Evolutionary conservation across 192 early-diverging fungal species (phyloP).

Genomic region (Phycomyces blakesleeanus): DNA sequence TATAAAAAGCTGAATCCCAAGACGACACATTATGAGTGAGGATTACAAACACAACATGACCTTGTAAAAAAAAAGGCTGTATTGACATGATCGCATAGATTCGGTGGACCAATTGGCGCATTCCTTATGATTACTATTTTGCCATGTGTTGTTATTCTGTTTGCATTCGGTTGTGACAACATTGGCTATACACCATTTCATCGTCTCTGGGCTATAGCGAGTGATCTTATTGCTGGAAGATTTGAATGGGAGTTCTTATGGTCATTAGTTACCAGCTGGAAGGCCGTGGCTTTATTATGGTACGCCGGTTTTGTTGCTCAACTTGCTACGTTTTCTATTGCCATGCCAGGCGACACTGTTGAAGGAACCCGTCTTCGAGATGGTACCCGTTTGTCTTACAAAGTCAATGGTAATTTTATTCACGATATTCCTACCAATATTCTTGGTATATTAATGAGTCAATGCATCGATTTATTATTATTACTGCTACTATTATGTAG

Average conservation of each 20-base stretch:
- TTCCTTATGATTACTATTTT: conserved; percentile 48
- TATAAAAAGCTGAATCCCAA: conserved; percentile 47
- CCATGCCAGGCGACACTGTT: conserved; percentile 62
- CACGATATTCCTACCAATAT: neutral
- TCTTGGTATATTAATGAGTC: neutral
- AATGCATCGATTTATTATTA: neutral
- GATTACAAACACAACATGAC: neutral
- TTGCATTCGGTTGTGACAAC: conserved; percentile 43
- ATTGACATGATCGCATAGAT: conserved; percentile 26
- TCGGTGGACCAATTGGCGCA: conserved; percentile 66
- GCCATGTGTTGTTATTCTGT: conserved; percentile 42
- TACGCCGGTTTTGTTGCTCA: conserved; percentile 42
- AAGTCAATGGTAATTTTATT: conserved; percentile 63
- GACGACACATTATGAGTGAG: conserved; percentile 68
- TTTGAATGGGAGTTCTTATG: neutral
- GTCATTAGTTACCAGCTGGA: conserved; percentile 24
- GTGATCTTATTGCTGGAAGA: neutral
- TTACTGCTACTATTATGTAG: conserved; percentile 3
- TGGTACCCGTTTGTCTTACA: conserved; percentile 74
- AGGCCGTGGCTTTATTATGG: conserved; percentile 48
- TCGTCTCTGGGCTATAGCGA: conserved; percentile 8
- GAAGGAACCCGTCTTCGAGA: conserved; percentile 70
- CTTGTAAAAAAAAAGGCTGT: neutral
- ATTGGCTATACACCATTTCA: conserved; percentile 51
- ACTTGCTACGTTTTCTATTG: conserved; percentile 39